These are phyloP conservation scores for Phellopilus nigrolimitatus DNA, from an alignment of 1,284 basidiomycete genomes.

Conservation along the genomic window DNA sequence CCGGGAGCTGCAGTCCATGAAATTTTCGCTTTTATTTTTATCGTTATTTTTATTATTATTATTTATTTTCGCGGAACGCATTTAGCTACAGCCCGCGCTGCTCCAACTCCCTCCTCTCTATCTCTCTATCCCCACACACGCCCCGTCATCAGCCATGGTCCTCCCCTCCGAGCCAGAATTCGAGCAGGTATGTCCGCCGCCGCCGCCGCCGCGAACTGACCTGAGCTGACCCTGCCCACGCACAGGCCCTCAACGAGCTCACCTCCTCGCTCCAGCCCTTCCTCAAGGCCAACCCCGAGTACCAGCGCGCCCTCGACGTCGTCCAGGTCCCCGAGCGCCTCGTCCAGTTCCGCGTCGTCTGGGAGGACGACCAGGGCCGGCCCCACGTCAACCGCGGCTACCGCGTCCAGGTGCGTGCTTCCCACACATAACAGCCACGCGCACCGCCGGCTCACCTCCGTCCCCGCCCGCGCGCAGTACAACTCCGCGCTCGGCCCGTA, in stretches of 20 bases:
- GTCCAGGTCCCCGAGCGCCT: constrained; percentile 73
- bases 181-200: constrained; percentile 44
- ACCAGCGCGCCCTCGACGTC: constrained; percentile 68
- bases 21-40: too few relatives aligned
- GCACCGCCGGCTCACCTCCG: too few relatives aligned
- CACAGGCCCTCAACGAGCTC: constrained; percentile 63
- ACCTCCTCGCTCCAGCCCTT: constrained; percentile 61
- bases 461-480: too few relatives aligned
- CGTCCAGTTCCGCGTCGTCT: constrained; percentile 75
- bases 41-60: background rate
- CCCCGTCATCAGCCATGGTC: constrained; percentile 14
- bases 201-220: background rate
- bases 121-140: background rate
- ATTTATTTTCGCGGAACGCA: background rate
- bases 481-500: constrained; percentile 82
- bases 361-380: constrained; percentile 71
- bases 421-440: background rate
- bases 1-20: too few relatives aligned
- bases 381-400: constrained; percentile 74
- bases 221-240: background rate
- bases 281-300: constrained; percentile 65
- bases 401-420: constrained; percentile 57
- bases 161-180: constrained; percentile 47
- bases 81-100: too few relatives aligned
- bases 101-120: background rate